Percentiles rank a stretch among this genome's conserved stretches.
Evolutionary conservation across 495 filamentous ascomycete species (phyloP).

Genomic region (Margaritispora aquatica): DNA sequence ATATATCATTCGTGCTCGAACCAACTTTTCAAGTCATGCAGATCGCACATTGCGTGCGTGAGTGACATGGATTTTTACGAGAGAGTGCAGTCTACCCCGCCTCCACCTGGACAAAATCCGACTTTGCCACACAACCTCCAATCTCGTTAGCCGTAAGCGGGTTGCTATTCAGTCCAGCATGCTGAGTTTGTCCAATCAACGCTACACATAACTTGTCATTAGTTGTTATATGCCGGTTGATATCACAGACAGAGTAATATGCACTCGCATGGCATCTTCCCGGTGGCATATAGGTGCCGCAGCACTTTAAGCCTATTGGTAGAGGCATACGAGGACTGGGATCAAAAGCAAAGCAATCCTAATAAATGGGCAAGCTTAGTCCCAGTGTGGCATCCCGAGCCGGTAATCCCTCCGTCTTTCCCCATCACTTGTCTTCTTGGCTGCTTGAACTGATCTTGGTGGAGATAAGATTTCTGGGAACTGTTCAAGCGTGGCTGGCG

Average conservation of each 20-base stretch:
- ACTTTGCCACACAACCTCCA: neutral
- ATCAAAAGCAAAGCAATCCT: neutral
- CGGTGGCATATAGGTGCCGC: neutral
- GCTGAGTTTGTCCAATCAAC: neutral
- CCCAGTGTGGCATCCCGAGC: neutral
- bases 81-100: too few relatives aligned
- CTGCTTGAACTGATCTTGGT: neutral
- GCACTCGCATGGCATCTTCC: neutral
- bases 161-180: neutral
- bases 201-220: neutral
- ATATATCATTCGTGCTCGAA: neutral
- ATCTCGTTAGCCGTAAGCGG: neutral
- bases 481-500: neutral
- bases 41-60: neutral
- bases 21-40: neutral
- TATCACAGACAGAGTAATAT: neutral
- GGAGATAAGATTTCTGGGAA: neutral
- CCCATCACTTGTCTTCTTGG: neutral
- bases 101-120: neutral
- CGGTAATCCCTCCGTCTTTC: neutral
- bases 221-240: neutral
- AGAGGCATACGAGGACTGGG: neutral
- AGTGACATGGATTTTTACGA: neutral
- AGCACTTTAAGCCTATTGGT: neutral
- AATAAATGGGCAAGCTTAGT: neutral